A percentile compares a stretch with the other conserved stretches of the same genome.
These are phyloP conservation scores for Harringtonia lauricola DNA, from an alignment of 2,329 filamentous ascomycete genomes.

Conservation along the genomic window DNA sequence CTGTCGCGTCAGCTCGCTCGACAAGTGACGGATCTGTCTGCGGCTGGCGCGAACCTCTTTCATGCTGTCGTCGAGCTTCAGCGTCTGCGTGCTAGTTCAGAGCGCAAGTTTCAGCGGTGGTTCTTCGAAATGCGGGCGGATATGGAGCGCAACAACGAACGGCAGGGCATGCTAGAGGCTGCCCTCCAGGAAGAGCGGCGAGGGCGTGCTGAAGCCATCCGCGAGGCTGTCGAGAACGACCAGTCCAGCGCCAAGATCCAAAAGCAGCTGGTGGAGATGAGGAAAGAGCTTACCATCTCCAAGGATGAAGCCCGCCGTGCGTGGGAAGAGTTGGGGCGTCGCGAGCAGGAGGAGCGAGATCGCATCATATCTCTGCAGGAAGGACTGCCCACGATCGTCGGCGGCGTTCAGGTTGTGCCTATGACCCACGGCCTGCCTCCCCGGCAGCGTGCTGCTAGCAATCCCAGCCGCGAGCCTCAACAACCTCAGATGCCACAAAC, in stretches of 20 bases:
- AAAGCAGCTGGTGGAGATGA: slow-evolving; percentile 78
- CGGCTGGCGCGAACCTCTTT: slow-evolving; percentile 91
- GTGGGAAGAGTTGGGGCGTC: slow-evolving; percentile 91
- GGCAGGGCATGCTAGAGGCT: slow-evolving; percentile 68
- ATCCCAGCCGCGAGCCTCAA: slow-evolving; percentile 22
- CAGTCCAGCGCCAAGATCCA: slow-evolving; percentile 59
- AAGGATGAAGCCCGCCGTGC: slow-evolving; percentile 92
- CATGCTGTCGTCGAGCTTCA: slow-evolving; percentile 96
- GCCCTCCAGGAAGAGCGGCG: slow-evolving; percentile 65
- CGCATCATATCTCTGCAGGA: slow-evolving; percentile 74
- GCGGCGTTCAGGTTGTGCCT: slow-evolving; percentile 89
- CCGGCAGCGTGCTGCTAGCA: slow-evolving; percentile 32
- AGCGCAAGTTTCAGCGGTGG: slow-evolving; percentile 97
- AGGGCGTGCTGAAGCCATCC: slow-evolving; percentile 55
- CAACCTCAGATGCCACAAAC: slow-evolving; percentile 15
- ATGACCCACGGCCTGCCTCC: slow-evolving; percentile 65
- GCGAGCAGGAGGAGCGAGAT: slow-evolving; percentile 88
- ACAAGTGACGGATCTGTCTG: slow-evolving; percentile 94
- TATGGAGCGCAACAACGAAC: slow-evolving; percentile 73
- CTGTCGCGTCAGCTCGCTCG: slow-evolving; percentile 80
- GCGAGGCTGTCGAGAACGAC: slow-evolving; percentile 54
- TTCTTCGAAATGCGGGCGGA: slow-evolving; percentile 91
- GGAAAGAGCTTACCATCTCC: slow-evolving; percentile 83
- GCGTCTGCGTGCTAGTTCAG: slow-evolving; percentile 83
- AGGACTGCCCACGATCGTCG: slow-evolving; percentile 79